Base-by-base conservation (phyloP, 2,329 filamentous ascomycete species). In the Seiridium cupressi region DNA sequence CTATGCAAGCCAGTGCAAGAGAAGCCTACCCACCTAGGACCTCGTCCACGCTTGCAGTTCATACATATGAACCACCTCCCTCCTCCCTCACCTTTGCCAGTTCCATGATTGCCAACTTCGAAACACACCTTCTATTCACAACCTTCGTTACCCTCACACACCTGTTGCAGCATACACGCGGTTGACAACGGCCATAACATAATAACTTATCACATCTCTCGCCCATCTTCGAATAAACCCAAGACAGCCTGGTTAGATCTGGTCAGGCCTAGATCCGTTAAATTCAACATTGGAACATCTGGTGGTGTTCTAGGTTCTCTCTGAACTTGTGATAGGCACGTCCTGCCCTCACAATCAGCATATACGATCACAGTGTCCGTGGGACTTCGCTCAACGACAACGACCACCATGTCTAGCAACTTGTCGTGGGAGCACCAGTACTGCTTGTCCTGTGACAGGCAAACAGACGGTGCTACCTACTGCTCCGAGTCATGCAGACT, bases 401-500 rank as follows among this genome's bases (percentile, higher is more conserved):
- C 13, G n/a, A 34, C 40, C 72, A 77, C 72, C 66, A 85, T 85
- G 81, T 80, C 82, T 73, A 78, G 79, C 72, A 83, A 85, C 67
- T 76, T 81, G 44, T 69, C 70, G 71, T 97, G 93, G 92, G 91
- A 91, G 69, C 91, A 90, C 76, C 89, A 96, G 77, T 97, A 92
- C 85, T 97, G 93, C 83, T 87, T 97, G 69, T 88, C 90, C 80
- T 97, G 93, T 81, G 93, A 97, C 79, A 89, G 90, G 79, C 91
- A 96, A 78, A 93, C 90, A 62, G 85, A 91, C 65, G 88, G 88
- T 60, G 88, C 88, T 63, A 87, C 91, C 66, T 97, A 96, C 83
- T 97, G 93, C 84, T 96, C 92, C 51, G 93, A 97, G 78, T 86
- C 91, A 36, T 97, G 93, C 84, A 87, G 92, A 65, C 82, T 97